These are phyloP conservation scores for Sequoia sempervirens DNA, from an alignment of 75 land plant genomes.

Conservation along the genomic window DNA sequence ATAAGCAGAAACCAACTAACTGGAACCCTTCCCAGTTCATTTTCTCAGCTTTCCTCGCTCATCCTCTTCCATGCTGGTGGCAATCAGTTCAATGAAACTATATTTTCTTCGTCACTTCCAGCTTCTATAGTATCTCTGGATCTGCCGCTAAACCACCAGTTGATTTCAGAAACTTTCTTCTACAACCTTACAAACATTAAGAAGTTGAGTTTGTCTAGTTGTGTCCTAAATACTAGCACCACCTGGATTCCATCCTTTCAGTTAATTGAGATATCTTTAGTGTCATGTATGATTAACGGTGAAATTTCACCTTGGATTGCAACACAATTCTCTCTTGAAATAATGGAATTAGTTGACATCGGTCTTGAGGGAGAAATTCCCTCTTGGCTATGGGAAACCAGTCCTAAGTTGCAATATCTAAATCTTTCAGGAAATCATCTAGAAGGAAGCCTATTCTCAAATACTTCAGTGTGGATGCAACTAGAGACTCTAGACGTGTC, in stretches of 20 bases:
- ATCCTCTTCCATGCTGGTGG: no score
- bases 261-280: not conserved
- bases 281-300: not conserved
- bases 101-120: not conserved
- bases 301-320: not conserved
- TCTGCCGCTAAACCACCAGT: not conserved
- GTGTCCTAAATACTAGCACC: not conserved
- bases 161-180: not conserved
- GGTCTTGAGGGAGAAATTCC: not conserved
- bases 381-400: not conserved
- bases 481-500: no score
- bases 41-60: constrained; percentile 12
- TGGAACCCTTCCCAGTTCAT: not conserved
- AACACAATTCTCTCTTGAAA: not conserved
- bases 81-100: not conserved
- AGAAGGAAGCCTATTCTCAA: no score
- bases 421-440: no score
- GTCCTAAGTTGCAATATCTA: no score
- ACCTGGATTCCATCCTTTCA: not conserved
- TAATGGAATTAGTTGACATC: not conserved
- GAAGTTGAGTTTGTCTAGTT: not conserved
- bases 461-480: no score
- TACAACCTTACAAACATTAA: not conserved
- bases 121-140: not conserved
- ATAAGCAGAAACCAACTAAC: constrained; percentile 9